Evolutionary conservation across 2,329 filamentous ascomycete species (phyloP).

Genomic region (Curvularia spicifera): DNA sequence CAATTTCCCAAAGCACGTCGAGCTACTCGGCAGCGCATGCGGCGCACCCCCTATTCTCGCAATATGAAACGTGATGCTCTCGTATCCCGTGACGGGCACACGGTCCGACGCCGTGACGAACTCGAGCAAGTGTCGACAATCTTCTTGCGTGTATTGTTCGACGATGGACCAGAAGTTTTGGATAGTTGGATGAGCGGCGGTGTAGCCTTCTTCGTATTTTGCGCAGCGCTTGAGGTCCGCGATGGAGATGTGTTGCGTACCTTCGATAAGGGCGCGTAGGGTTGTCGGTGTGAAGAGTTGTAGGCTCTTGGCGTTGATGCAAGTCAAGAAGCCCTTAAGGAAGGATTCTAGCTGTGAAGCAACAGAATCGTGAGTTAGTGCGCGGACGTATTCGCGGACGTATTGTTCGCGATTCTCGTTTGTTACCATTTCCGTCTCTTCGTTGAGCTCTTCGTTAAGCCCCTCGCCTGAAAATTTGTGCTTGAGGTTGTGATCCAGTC

Average conservation of each 20-base stretch:
- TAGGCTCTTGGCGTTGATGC: slow-evolving; percentile 73
- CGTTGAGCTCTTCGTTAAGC: neutral
- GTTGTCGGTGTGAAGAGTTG: slow-evolving; percentile 53
- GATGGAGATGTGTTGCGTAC: slow-evolving; percentile 80
- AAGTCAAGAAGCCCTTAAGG: slow-evolving; percentile 77
- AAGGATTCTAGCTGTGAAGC: slow-evolving; percentile 85
- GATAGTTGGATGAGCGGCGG: slow-evolving; percentile 71
- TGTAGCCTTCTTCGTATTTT: slow-evolving; percentile 81
- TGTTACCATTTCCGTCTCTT: slow-evolving; percentile 75
- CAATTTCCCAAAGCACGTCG: slow-evolving; percentile 91
- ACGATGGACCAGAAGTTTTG: slow-evolving; percentile 86
- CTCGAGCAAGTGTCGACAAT: slow-evolving; percentile 80
- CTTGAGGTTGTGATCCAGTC: slow-evolving; percentile 63
- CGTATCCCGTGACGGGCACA: slow-evolving; percentile 84
- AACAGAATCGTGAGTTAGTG: slow-evolving; percentile 29
- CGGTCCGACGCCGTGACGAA: slow-evolving; percentile 95
- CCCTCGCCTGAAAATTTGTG: neutral
- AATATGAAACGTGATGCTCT: slow-evolving; percentile 81
- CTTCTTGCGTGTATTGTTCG: slow-evolving; percentile 67
- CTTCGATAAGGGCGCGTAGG: slow-evolving; percentile 79
- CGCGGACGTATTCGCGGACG: slow-evolving; percentile 76
- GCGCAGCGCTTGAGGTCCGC: slow-evolving; percentile 72
- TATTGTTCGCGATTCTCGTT: slow-evolving; percentile 79
- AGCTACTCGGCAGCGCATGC: slow-evolving; percentile 75
- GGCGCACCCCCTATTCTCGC: slow-evolving; percentile 73